These are phyloP conservation scores for Ceratocystis ficicola DNA, from an alignment of 2,329 filamentous ascomycete genomes.

Conservation along the genomic window DNA sequence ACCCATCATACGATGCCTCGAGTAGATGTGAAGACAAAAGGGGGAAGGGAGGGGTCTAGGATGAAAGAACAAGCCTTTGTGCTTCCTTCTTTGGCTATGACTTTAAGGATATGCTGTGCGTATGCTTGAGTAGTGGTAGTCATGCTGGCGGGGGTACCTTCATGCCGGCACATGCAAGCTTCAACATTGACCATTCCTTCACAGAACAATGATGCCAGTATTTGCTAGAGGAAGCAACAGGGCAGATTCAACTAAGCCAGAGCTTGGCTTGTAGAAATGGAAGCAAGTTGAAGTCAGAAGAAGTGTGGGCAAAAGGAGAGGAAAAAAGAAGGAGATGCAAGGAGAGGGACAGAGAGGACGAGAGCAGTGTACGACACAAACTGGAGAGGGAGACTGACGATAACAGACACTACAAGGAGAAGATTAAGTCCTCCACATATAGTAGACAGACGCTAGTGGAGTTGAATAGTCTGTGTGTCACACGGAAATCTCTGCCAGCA, in stretches of 20 bases:
- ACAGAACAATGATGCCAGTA: background rate
- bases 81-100: background rate
- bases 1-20: background rate
- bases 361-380: background rate
- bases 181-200: background rate
- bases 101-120: background rate
- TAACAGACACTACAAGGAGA: background rate
- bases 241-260: background rate
- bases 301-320: too few species aligned
- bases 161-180: background rate
- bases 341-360: background rate
- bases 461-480: background rate
- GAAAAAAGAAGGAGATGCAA: background rate
- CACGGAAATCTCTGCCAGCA: background rate
- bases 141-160: background rate
- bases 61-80: background rate
- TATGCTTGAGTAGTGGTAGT: background rate
- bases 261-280: background rate
- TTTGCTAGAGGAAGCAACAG: background rate
- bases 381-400: background rate
- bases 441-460: background rate
- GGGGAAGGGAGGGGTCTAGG: background rate
- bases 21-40: background rate
- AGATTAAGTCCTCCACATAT: background rate
- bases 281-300: too few species aligned